Evolutionary conservation across 1,284 basidiomycete genomes (phyloP), one percentile per base, ranked within the genome.

Genomic region (Ceratobasidium sp.): DNA sequence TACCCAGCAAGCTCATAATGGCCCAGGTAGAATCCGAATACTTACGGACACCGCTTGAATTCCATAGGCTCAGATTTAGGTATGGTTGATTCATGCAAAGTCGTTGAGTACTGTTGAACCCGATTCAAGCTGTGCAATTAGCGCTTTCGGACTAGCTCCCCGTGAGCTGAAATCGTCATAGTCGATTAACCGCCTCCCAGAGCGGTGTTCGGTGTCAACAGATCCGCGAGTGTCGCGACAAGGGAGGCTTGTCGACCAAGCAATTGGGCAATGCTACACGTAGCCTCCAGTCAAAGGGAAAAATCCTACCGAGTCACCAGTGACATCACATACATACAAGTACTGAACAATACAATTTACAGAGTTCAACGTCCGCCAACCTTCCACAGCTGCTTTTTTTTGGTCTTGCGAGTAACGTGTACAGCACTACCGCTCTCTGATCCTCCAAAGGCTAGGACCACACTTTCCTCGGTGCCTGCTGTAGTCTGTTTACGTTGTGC

Each of bases 351-450:
- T 39, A 56, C 9, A 44, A 63, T 73, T 33, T 64, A 53, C 46
- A 64, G 39, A 39, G n/a, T 42, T 63, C 55, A 76, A 20, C 86
- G 93, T 93, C 73, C 73, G 18, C 73, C 73, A 77, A 96, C 94
- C 88, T 96, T 96, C 93, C 93, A 96, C 83, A 96, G 86, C 64
- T 92, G 90, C 82, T 92, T 90, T 86, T 92, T 93, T 86, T 92
- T 93, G 87, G 93, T 88, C 87, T 95, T 96, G 81, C 94, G 90
- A 64, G 94, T 95, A 82, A 97, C 89, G 84, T 95, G 94, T 81
- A 97, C 94, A 53, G 91, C 89, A 85, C 91, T 94, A 78, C 91
- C 92, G 58, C 90, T 91, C 82, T 88, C 88, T 79, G 89, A 89
- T 78, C 91, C 91, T 79, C 92, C 93, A 86, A 96, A 94, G 49